A percentile compares a stretch with the other conserved stretches of the same genome.
Evolutionary conservation across 2,329 filamentous ascomycete species (phyloP).

Genomic region (Lasiodiplodia citricola): DNA sequence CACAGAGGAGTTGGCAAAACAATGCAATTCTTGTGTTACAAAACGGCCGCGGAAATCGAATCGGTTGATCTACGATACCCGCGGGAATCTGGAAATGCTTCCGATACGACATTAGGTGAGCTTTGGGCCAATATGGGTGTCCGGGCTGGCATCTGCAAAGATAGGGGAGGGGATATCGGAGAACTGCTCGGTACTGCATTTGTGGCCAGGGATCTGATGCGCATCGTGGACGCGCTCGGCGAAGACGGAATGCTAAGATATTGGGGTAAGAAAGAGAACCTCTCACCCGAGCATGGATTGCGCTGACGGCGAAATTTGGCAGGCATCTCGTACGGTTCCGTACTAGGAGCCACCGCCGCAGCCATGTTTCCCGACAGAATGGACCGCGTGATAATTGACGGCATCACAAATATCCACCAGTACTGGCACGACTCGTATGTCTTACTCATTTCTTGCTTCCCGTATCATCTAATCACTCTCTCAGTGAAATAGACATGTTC

Average conservation of each 20-base stretch:
- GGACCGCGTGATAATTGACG: conserved; percentile 50
- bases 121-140: too few relatives aligned
- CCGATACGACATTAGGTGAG: too few relatives aligned
- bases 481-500: conserved; percentile 11
- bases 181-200: conserved; percentile 30
- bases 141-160: too few relatives aligned
- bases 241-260: conserved; percentile 46
- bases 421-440: conserved; percentile 47
- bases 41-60: too few relatives aligned
- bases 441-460: not conserved
- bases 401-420: conserved; percentile 50
- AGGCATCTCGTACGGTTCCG: conserved; percentile 52
- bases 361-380: conserved; percentile 52
- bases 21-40: too few relatives aligned
- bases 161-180: conserved; percentile 26
- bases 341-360: conserved; percentile 54
- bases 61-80: too few relatives aligned
- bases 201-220: conserved; percentile 31
- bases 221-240: conserved; percentile 29
- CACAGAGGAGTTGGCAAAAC: conserved; percentile 4
- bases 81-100: too few relatives aligned
- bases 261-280: conserved; percentile 30
- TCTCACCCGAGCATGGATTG: not conserved
- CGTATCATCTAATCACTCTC: not conserved
- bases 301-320: conserved; percentile 34